Evolutionary conservation across 148 eudicot species (phyloP).

Genomic region (Camellia granthamiana): DNA sequence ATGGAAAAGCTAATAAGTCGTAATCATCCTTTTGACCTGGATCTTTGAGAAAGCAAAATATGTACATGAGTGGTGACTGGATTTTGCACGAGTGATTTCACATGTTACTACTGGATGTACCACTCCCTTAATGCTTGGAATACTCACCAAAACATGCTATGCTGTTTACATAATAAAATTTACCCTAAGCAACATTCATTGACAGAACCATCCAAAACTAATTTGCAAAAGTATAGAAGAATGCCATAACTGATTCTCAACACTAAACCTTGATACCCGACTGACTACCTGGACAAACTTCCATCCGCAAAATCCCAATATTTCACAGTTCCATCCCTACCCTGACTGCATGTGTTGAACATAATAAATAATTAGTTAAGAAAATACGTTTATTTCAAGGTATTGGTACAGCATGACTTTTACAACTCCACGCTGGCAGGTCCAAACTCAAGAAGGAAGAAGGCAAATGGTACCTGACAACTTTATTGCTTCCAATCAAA

Average conservation of each 20-base stretch:
- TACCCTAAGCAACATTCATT: neutral
- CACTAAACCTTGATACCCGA: neutral
- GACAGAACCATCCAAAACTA: neutral
- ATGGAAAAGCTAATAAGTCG: neutral
- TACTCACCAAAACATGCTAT: neutral
- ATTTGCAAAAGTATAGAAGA: neutral
- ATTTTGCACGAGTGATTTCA: too few species aligned
- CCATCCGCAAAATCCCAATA: slow-evolving; percentile 74
- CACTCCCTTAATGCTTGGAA: too few species aligned
- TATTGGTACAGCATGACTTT: neutral
- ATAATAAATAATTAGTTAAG: slow-evolving; percentile 5
- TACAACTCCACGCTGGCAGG: neutral
- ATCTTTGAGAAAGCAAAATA: neutral
- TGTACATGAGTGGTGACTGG: neutral
- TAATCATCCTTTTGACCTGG: too few species aligned
- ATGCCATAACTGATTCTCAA: neutral
- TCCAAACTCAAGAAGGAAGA: neutral
- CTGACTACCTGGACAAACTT: slow-evolving; percentile 59
- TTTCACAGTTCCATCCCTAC: slow-evolving; percentile 84
- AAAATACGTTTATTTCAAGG: neutral
- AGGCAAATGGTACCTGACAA: slow-evolving; percentile 49
- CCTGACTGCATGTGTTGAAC: slow-evolving; percentile 52
- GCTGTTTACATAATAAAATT: neutral
- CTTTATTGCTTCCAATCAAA: slow-evolving; percentile 48
- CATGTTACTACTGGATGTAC: too few species aligned